Percentiles rank a stretch among this genome's conserved stretches.
These are phyloP conservation scores for Darksidea phi DNA, from an alignment of 495 filamentous ascomycete species.

Conservation along the genomic window DNA sequence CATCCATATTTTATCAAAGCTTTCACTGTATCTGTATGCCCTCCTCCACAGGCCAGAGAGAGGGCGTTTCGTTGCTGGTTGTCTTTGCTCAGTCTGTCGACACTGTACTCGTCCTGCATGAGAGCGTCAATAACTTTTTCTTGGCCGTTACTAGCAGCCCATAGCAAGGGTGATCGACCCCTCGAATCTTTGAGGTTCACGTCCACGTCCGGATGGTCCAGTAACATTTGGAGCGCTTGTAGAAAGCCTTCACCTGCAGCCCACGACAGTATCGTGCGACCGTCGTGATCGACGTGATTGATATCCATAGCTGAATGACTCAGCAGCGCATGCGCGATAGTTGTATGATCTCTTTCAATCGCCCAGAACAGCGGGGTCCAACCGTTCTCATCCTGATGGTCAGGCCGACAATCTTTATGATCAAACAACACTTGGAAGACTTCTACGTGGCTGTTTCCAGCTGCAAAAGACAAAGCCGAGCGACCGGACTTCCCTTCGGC, in stretches of 20 bases:
- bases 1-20: constrained; percentile 13
- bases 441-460: constrained; percentile 20
- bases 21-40: constrained; percentile 11
- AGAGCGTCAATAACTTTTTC: constrained; percentile 3
- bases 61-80: constrained; percentile 13
- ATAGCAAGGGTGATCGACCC: constrained; percentile 14
- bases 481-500: constrained; percentile 8
- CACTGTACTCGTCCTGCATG: background rate
- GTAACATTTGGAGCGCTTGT: background rate
- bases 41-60: constrained; percentile 14
- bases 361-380: constrained; percentile 28
- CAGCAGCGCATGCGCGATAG: constrained; percentile 11
- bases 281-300: constrained; percentile 16
- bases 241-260: constrained; percentile 22
- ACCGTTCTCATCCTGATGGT: constrained; percentile 4
- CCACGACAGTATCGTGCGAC: constrained; percentile 20
- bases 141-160: constrained; percentile 19
- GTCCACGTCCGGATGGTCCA: constrained; percentile 6
- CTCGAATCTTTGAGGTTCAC: constrained; percentile 10
- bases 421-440: constrained; percentile 3
- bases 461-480: constrained; percentile 19
- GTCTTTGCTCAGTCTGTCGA: constrained; percentile 17
- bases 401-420: background rate
- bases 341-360: constrained; percentile 11
- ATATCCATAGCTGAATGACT: constrained; percentile 1